Conservation (phyloP, 2,329 filamentous ascomycete genomes). For the Aspergillus chevalieri region DNA sequence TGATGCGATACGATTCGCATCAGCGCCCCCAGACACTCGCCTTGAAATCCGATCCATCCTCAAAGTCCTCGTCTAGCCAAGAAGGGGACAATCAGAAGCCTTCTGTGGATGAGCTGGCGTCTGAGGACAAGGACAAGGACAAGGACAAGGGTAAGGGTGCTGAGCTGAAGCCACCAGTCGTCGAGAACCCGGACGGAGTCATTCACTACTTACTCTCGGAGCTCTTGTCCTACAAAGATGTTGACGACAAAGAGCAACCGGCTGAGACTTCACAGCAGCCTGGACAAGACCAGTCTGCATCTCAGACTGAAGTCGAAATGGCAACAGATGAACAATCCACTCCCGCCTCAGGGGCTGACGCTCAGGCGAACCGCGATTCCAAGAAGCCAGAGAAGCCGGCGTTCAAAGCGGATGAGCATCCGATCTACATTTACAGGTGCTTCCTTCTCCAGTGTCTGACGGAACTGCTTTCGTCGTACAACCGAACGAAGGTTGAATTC, state of each 20-base stretch:
- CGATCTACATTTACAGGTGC: slow-evolving; percentile 93
- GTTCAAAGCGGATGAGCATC: slow-evolving; percentile 89
- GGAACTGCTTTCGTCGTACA: slow-evolving; percentile 87
- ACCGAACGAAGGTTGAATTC: slow-evolving; percentile 92
- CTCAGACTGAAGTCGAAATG: slow-evolving; percentile 47
- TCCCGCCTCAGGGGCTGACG: slow-evolving; percentile 26
- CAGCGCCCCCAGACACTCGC: slow-evolving; percentile 49
- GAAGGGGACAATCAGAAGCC: slow-evolving; percentile 21
- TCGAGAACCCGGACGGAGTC: slow-evolving; percentile 90
- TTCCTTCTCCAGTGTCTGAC: slow-evolving; percentile 88
- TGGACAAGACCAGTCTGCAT: slow-evolving; percentile 27
- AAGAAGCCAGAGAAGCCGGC: slow-evolving; percentile 64
- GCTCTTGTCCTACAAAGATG: slow-evolving; percentile 82
- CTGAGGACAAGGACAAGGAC: slow-evolving; percentile 9
- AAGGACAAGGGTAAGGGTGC: slow-evolving; percentile 49
- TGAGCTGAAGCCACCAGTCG: slow-evolving; percentile 73
- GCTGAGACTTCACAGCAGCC: slow-evolving; percentile 21
- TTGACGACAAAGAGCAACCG: slow-evolving; percentile 71
- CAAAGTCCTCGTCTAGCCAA: slow-evolving; percentile 18
- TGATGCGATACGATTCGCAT: slow-evolving; percentile 57
- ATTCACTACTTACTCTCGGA: slow-evolving; percentile 93
- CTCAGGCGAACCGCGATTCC: slow-evolving; percentile 33
- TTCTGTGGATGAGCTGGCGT: slow-evolving; percentile 10
- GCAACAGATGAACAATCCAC: slow-evolving; percentile 33
- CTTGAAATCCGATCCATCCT: slow-evolving; percentile 43